Conservation (phyloP, 2,329 filamentous ascomycete species). For the Nothomitra cinnamomea region DNA sequence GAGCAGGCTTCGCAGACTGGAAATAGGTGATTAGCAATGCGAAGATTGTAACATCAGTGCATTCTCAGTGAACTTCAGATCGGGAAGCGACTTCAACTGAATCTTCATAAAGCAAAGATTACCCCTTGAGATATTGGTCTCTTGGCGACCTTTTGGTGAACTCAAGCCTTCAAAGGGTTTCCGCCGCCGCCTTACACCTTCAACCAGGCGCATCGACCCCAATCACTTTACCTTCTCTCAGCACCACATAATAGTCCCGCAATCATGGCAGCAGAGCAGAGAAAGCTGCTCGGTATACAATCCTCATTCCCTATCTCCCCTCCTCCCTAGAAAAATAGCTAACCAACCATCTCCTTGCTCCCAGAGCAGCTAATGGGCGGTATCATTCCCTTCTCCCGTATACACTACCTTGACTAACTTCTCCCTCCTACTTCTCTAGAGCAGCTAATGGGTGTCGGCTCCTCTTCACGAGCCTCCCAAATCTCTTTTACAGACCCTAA, state of each 20-base stretch:
- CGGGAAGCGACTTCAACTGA: too few relatives aligned
- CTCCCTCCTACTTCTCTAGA: slow-evolving; percentile 20
- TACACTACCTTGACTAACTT: not conserved
- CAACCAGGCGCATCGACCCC: not conserved
- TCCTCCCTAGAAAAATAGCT: not conserved
- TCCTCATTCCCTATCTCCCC: slow-evolving; percentile 1
- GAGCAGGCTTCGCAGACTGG: too few relatives aligned
- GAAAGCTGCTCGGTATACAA: slow-evolving; percentile 66
- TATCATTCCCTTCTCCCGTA: slow-evolving; percentile 13
- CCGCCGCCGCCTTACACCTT: not conserved
- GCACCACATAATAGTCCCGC: not conserved
- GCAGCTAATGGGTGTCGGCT: slow-evolving; percentile 62
- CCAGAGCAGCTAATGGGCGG: slow-evolving; percentile 67
- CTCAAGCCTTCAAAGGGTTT: too few relatives aligned
- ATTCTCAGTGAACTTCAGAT: too few relatives aligned
- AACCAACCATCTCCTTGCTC: not conserved
- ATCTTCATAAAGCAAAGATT: too few relatives aligned
- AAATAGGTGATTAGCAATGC: too few relatives aligned
- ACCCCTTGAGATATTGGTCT: too few relatives aligned
- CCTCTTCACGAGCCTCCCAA: slow-evolving; percentile 57
- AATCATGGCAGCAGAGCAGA: slow-evolving; percentile 89
- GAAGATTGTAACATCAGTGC: too few relatives aligned
- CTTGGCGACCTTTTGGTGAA: too few relatives aligned
- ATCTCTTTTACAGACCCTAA: slow-evolving; percentile 81
- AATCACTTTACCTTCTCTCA: not conserved